Evolutionary conservation across 2,329 filamentous ascomycete genomes (phyloP).

Genomic region (Zymoseptoria crescenta): DNA sequence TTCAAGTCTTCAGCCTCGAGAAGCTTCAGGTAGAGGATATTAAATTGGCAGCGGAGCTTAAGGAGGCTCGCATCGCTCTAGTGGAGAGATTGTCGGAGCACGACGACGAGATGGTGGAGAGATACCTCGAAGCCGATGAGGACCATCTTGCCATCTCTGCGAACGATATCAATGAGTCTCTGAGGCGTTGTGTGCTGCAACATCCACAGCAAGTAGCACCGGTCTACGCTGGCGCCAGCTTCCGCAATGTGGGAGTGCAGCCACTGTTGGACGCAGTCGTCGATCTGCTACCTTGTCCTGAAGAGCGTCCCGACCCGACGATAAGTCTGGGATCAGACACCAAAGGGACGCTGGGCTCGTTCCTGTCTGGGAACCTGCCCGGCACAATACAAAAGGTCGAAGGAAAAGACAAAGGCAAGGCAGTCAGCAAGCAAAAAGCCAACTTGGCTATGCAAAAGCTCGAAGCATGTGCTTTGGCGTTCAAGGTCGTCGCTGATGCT

Average conservation of each 20-base stretch:
- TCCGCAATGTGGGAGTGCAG: conserved; percentile 89
- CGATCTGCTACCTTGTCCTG: conserved; percentile 76
- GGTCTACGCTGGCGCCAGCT: conserved; percentile 84
- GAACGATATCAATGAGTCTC: conserved; percentile 59
- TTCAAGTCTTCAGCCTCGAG: conserved; percentile 44
- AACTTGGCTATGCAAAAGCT: conserved; percentile 51
- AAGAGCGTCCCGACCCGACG: conserved; percentile 70
- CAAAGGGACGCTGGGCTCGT: conserved; percentile 46
- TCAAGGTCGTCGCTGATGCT: conserved; percentile 89
- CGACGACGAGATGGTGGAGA: conserved; percentile 78
- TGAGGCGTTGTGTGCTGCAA: conserved; percentile 63
- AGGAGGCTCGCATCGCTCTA: conserved; percentile 65
- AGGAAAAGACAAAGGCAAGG: conserved; percentile 33
- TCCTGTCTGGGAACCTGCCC: conserved; percentile 33
- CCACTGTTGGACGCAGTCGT: conserved; percentile 82
- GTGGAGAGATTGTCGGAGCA: conserved; percentile 81
- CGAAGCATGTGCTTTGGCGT: conserved; percentile 61
- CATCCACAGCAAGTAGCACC: conserved; percentile 70
- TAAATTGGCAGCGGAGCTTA: conserved; percentile 57
- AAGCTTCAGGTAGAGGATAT: conserved; percentile 45
- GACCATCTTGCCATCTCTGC: conserved; percentile 61
- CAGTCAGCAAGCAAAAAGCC: conserved; percentile 34
- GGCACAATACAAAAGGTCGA: conserved; percentile 6
- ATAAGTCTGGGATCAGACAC: conserved; percentile 54
- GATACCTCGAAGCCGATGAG: conserved; percentile 69